Conservation (phyloP, 139 green algal species). For the Chlamydomonas applanata region DNA sequence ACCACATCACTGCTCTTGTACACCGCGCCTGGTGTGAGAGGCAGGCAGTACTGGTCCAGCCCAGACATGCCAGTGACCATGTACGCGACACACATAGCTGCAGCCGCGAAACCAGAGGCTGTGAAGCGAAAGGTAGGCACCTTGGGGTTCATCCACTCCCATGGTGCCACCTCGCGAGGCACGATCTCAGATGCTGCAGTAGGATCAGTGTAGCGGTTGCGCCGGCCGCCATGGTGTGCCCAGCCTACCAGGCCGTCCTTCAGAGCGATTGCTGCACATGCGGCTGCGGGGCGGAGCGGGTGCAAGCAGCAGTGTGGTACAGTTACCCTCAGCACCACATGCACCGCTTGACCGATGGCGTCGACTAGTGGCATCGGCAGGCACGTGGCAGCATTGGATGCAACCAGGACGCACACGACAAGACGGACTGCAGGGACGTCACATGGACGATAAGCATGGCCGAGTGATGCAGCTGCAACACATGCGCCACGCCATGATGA, state of each 20-base stretch:
- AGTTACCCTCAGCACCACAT: too few species aligned
- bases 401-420: too few species aligned
- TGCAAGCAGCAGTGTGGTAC: too few species aligned
- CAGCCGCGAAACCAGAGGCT: constrained; percentile 7
- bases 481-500: neutral
- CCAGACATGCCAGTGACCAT: constrained; percentile 45
- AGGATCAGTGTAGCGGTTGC: neutral
- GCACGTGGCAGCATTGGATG: too few species aligned
- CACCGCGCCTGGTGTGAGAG: constrained; percentile 41
- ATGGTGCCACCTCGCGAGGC: neutral
- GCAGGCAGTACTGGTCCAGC: constrained; percentile 26
- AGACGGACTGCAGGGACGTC: too few species aligned
- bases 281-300: neutral
- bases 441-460: too few species aligned
- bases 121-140: neutral
- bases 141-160: constrained; percentile 8
- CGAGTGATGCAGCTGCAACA: neutral
- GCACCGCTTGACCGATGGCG: too few species aligned
- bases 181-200: neutral
- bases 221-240: constrained; percentile 6
- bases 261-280: constrained; percentile 21
- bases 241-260: constrained; percentile 20
- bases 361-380: too few species aligned
- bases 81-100: constrained; percentile 24
- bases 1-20: constrained; percentile 44